These are phyloP conservation scores for Nelumbo lutea DNA, from an alignment of 164 flowering plant genomes.

Conservation along the genomic window DNA sequence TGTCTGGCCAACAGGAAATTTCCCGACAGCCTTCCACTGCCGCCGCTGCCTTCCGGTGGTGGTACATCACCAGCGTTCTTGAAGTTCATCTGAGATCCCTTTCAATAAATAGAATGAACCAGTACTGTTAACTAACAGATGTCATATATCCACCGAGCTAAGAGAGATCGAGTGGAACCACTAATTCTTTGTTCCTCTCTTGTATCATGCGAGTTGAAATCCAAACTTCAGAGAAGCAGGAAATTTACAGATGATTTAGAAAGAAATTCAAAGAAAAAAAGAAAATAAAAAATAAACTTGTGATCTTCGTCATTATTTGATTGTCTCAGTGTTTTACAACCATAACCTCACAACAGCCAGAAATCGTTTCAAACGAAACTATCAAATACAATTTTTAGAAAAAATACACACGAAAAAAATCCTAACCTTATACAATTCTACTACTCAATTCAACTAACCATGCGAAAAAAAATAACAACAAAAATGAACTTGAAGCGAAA, in stretches of 20 bases:
- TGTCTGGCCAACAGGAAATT: conserved; percentile 46
- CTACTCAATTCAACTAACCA: not conserved
- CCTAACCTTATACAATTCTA: not conserved
- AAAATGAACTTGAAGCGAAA: not conserved
- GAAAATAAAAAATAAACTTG: not conserved
- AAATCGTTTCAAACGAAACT: not conserved
- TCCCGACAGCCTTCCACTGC: conserved; percentile 24
- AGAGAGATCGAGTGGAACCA: not conserved
- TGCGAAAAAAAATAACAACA: not conserved
- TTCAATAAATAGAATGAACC: conserved; percentile 11
- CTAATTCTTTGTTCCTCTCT: not conserved
- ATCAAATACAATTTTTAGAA: not conserved
- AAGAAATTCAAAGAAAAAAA: not conserved
- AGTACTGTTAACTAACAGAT: conserved; percentile 4
- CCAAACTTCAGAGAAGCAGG: conserved; percentile 12
- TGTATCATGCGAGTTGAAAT: conserved; percentile 13
- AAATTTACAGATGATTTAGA: conserved; percentile 2
- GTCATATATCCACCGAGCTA: not conserved
- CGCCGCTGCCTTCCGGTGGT: conserved; percentile 18
- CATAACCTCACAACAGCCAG: not conserved
- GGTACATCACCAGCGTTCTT: conserved; percentile 39
- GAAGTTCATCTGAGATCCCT: conserved; percentile 61
- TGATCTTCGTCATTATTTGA: not conserved
- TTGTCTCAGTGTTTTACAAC: too few relatives aligned
- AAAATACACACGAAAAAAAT: not conserved